Percentiles rank a stretch among this genome's conserved stretches.
These are phyloP conservation scores for Penicillium sumatraense DNA, from an alignment of 2,329 filamentous ascomycete species.

Conservation along the genomic window DNA sequence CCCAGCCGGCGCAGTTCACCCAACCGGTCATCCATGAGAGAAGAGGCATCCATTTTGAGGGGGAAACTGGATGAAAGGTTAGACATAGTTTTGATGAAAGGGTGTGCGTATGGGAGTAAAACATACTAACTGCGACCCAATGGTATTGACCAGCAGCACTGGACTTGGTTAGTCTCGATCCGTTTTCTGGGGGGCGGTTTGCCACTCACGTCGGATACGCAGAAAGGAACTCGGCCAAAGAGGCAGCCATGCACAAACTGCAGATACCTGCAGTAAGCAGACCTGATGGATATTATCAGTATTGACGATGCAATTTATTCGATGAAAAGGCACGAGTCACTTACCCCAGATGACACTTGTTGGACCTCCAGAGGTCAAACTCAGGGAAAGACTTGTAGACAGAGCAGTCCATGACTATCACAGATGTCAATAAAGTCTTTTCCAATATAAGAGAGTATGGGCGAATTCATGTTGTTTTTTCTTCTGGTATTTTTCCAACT, in stretches of 20 bases:
- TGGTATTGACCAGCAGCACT: conserved; percentile 68
- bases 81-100: not conserved
- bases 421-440: not conserved
- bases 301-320: no score
- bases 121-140: conserved; percentile 64
- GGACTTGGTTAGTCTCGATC: conserved; percentile 17
- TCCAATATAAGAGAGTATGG: not conserved
- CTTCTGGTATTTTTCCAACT: conserved; percentile 12
- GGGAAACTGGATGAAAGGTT: conserved; percentile 54
- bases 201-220: conserved; percentile 59
- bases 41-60: conserved; percentile 63
- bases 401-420: conserved; percentile 63
- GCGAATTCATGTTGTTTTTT: not conserved
- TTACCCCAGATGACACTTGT: conserved; percentile 75
- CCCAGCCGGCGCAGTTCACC: conserved; percentile 72
- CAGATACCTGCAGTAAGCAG: conserved; percentile 66
- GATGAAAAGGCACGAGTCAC: no score
- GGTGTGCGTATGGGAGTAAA: not conserved
- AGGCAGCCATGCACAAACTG: conserved; percentile 71
- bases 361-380: conserved; percentile 72
- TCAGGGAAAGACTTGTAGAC: conserved; percentile 61
- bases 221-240: conserved; percentile 72
- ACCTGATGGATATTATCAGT: conserved; percentile 26
- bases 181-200: not conserved
- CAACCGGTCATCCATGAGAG: conserved; percentile 74